phyloP scores from a whole-genome alignment of 179 eudicot species.

The Silene vulgaris region DNA sequence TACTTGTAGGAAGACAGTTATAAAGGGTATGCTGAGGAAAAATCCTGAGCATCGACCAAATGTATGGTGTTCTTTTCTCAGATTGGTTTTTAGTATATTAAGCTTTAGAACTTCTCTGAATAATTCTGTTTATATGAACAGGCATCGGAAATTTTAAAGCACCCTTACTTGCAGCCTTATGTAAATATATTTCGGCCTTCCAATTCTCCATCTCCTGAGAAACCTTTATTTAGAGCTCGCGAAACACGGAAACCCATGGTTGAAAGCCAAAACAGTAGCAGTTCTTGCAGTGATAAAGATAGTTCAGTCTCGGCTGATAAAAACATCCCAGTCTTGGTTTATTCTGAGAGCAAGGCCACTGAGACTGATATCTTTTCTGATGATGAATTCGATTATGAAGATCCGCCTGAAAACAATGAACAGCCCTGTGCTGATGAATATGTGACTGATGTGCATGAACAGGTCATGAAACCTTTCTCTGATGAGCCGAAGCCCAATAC shows the following conservation, averaged over 20 bases:
- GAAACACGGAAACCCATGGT: constrained; percentile 51
- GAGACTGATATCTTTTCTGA: constrained; percentile 55
- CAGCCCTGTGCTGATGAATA: constrained; percentile 32
- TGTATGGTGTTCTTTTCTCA: constrained; percentile 37
- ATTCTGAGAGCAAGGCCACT: constrained; percentile 51
- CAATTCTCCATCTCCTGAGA: constrained; percentile 46
- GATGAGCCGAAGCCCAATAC: constrained; percentile 36
- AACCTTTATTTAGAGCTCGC: constrained; percentile 45
- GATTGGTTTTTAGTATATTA: not conserved
- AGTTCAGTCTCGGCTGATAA: constrained; percentile 64
- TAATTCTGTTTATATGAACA: constrained; percentile 29
- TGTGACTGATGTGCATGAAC: constrained; percentile 32
- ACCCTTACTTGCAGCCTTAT: constrained; percentile 88
- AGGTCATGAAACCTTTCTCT: constrained; percentile 33
- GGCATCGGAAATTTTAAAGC: constrained; percentile 90
- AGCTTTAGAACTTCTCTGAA: constrained; percentile 6
- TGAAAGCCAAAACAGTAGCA: constrained; percentile 80
- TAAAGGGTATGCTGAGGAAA: constrained; percentile 92
- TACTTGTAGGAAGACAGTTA: constrained; percentile 56
- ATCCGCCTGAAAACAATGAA: constrained; percentile 31
- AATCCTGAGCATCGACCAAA: constrained; percentile 95
- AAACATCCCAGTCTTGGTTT: constrained; percentile 37
- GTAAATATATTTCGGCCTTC: constrained; percentile 61
- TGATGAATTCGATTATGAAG: constrained; percentile 44
- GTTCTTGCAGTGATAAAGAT: constrained; percentile 89